Percentiles rank a stretch among this genome's conserved stretches.
phyloP scores from a whole-genome alignment of 2,329 filamentous ascomycete species.

The Blastomyces silverae region DNA sequence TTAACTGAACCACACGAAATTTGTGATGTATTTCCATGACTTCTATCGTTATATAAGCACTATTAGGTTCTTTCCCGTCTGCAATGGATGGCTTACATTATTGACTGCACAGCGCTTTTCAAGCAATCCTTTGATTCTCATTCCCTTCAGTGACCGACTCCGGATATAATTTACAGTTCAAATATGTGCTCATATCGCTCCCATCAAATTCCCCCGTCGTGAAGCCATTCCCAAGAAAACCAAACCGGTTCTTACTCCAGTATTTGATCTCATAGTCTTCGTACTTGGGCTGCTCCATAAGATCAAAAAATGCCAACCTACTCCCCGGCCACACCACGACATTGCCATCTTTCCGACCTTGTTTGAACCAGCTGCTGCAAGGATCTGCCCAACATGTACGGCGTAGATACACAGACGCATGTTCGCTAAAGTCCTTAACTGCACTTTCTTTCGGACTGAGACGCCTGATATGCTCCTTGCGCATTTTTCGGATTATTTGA shows the following conservation, averaged over 20 bases:
- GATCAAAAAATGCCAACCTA: conserved; percentile 22
- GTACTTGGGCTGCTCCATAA: conserved; percentile 18
- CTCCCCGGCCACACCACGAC: conserved; percentile 26
- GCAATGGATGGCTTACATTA: neutral
- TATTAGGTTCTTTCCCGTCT: neutral
- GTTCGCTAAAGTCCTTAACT: conserved; percentile 19
- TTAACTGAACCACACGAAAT: neutral
- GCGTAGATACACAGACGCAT: conserved; percentile 18
- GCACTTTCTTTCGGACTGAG: conserved; percentile 19
- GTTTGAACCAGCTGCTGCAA: conserved; percentile 24
- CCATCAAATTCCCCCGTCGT: conserved; percentile 18
- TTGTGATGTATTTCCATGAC: neutral
- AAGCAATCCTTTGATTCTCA: neutral
- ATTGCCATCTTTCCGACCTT: conserved; percentile 23
- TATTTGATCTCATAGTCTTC: conserved; percentile 23
- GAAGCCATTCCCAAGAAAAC: conserved; percentile 21
- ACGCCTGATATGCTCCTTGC: conserved; percentile 20
- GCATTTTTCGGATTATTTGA: conserved; percentile 21
- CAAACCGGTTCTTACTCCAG: conserved; percentile 22
- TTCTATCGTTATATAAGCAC: neutral
- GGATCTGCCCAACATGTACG: conserved; percentile 19
- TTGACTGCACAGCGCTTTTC: no score
- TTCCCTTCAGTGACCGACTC: neutral
- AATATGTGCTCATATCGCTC: conserved; percentile 19
- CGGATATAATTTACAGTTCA: conserved; percentile 20